A percentile compares a stretch with the other conserved stretches of the same genome.
These are phyloP conservation scores for Astrothelium subdiscretum DNA, from an alignment of 495 filamentous ascomycete genomes.

Conservation along the genomic window DNA sequence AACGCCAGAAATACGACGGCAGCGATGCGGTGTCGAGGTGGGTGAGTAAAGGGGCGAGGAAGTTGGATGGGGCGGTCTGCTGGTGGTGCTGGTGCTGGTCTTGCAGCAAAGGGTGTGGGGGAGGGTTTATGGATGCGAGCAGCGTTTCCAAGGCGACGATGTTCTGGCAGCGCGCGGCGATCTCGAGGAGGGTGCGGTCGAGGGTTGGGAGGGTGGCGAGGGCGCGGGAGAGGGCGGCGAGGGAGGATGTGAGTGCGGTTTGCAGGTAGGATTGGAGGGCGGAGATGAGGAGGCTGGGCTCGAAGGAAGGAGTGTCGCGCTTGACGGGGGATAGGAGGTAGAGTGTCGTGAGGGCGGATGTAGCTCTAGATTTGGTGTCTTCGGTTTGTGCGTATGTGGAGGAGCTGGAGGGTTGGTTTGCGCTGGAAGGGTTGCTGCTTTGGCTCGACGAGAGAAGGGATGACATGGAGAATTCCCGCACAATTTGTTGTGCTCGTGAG, in stretches of 20 bases:
- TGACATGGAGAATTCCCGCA: conserved; percentile 76
- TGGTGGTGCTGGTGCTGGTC: conserved; percentile 12
- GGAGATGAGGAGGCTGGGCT: conserved; percentile 60
- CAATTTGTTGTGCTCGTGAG: conserved; percentile 62
- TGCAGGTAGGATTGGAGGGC: conserved; percentile 73
- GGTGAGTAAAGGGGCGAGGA: conserved; percentile 62
- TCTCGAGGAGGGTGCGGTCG: conserved; percentile 69
- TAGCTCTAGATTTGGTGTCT: conserved; percentile 59
- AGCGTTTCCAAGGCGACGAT: conserved; percentile 76
- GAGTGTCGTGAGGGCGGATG: conserved; percentile 63
- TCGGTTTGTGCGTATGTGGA: conserved; percentile 67
- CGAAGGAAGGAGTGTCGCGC: conserved; percentile 35
- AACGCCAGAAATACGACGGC: conserved; percentile 84
- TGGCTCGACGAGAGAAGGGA: conserved; percentile 31
- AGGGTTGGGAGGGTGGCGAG: conserved; percentile 72
- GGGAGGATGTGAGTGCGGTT: conserved; percentile 58
- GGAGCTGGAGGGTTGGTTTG: conserved; percentile 24
- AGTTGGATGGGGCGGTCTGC: conserved; percentile 34
- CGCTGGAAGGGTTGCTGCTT: conserved; percentile 20
- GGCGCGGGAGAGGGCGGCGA: conserved; percentile 57
- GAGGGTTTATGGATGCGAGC: conserved; percentile 53
- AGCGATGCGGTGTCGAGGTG: conserved; percentile 78
- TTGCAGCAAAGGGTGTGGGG: conserved; percentile 50
- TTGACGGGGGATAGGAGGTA: conserved; percentile 64
- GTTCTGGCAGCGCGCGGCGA: conserved; percentile 78